These are phyloP conservation scores for Sisymbrium irio DNA, from an alignment of 345 rosid species.

Conservation along the genomic window DNA sequence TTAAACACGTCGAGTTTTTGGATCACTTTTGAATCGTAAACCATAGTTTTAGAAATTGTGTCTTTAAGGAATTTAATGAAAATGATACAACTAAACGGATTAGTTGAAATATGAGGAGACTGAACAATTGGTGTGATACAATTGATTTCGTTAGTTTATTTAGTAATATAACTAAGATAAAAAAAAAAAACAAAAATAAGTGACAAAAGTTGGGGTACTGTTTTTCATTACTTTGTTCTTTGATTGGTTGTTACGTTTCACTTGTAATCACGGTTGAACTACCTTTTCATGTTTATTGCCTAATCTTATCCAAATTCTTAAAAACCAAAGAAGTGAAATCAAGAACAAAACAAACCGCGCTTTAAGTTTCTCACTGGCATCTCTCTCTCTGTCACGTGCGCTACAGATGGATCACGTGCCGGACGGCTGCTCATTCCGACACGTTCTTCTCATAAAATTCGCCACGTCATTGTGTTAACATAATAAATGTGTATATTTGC, in stretches of 20 bases:
- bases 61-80: too few relatives aligned
- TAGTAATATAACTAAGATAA: too few relatives aligned
- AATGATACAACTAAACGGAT: too few relatives aligned
- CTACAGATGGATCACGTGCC: constrained; percentile 25
- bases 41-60: too few relatives aligned
- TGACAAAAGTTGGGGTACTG: background rate
- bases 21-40: too few relatives aligned
- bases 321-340: background rate
- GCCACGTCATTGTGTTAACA: constrained; percentile 10
- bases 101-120: too few relatives aligned
- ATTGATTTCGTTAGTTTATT: too few relatives aligned
- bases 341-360: background rate
- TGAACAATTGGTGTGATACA: too few relatives aligned
- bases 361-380: background rate
- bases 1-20: too few relatives aligned
- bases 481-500: background rate
- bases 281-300: background rate
- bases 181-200: too few relatives aligned
- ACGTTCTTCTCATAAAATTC: constrained; percentile 12
- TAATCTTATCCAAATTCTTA: background rate
- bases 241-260: background rate
- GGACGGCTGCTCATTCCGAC: constrained; percentile 7
- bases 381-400: constrained; percentile 13
- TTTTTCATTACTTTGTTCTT: background rate
- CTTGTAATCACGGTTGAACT: background rate